Evolutionary conservation across 208 protist genomes (phyloP).

Genomic region (Trypanosoma theileri): DNA sequence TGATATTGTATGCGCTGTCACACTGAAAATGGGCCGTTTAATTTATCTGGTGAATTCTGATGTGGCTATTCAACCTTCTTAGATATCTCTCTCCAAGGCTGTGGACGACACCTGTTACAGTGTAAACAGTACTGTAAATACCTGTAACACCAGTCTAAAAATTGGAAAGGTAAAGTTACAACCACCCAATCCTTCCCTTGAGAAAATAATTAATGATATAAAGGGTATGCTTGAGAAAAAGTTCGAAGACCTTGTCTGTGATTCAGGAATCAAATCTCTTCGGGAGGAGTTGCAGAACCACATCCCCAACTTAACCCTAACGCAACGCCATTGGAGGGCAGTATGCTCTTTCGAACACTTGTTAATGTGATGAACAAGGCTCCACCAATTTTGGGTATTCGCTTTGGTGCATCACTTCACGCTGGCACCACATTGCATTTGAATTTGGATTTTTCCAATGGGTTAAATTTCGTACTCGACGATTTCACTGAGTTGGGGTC

Average conservation of each 20-base stretch:
- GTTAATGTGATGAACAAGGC: slow-evolving; percentile 2
- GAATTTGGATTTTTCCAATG: not conserved
- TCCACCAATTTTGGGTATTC: not conserved
- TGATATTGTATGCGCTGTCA: not conserved
- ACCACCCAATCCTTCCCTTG: not conserved
- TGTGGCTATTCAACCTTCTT: not conserved
- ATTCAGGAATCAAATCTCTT: not conserved
- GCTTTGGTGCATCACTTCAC: not conserved
- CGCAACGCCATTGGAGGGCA: slow-evolving; percentile 1
- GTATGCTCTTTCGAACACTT: not conserved
- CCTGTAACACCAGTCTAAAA: not conserved
- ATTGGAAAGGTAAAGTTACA: not conserved
- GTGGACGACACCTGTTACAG: slow-evolving; percentile 1
- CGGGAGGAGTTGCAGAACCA: not conserved
- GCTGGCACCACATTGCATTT: slow-evolving; percentile 12
- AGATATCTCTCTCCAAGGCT: not conserved
- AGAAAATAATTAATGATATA: not conserved
- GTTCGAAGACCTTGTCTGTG: not conserved
- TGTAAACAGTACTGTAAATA: not conserved
- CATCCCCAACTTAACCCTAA: not conserved
- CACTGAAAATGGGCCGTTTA: not conserved
- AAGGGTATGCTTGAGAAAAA: not conserved
- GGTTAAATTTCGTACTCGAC: not conserved
- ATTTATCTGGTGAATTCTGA: not conserved
- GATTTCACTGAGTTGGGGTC: not conserved